Evolutionary conservation across 1,139 yeast species (phyloP).

Genomic region (Pichia sp.): DNA sequence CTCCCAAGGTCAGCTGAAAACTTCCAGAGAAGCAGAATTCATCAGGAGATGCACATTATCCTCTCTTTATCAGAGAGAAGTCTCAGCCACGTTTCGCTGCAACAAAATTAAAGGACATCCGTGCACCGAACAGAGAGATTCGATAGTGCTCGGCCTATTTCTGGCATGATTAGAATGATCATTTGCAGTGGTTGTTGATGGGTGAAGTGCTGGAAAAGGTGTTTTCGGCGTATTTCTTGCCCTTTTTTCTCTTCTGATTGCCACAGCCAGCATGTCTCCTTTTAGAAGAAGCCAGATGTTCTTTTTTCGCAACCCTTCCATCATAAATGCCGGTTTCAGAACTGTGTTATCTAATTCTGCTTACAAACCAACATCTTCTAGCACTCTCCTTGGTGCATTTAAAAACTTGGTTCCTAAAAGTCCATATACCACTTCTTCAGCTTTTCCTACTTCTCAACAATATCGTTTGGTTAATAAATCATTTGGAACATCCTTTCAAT

Average conservation of each 20-base stretch:
- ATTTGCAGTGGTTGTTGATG: background rate
- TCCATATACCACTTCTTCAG: background rate
- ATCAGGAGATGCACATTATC: too few relatives aligned
- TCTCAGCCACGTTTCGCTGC: too few relatives aligned
- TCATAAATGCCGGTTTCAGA: conserved; percentile 31
- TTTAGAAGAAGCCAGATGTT: conserved; percentile 38
- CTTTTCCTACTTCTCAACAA: background rate
- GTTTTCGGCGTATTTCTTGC: background rate
- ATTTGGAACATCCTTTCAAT: background rate
- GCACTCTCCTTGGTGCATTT: background rate
- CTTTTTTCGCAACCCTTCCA: conserved; percentile 39
- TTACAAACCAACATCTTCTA: background rate
- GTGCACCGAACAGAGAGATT: too few relatives aligned
- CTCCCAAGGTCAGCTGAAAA: too few relatives aligned
- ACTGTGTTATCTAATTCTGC: conserved; percentile 18
- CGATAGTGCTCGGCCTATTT: too few relatives aligned
- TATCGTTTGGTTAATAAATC: background rate
- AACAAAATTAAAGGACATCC: too few relatives aligned
- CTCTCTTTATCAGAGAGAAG: too few relatives aligned
- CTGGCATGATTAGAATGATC: too few relatives aligned
- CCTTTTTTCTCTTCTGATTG: background rate
- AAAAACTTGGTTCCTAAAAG: conserved; percentile 12
- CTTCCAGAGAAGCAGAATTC: too few relatives aligned
- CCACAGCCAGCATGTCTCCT: conserved; percentile 7
- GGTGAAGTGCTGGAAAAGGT: background rate